A percentile compares a stretch with the other conserved stretches of the same genome.
Evolutionary conservation across 2,329 filamentous ascomycete species (phyloP).

Genomic region (Aspergillus flavus): DNA sequence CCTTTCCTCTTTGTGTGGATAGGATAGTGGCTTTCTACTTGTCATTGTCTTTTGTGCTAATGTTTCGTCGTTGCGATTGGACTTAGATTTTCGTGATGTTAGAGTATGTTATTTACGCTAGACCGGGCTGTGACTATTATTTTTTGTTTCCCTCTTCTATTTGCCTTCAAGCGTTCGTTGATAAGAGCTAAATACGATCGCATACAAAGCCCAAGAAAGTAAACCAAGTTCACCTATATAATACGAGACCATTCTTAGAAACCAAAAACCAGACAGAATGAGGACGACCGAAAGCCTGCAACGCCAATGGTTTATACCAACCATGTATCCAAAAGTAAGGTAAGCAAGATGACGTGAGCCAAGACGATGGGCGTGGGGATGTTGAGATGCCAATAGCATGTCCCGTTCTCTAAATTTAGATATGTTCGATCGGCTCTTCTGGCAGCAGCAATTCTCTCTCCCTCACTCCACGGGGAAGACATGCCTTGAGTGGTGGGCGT

Average conservation of each 20-base stretch:
- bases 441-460: slow-evolving; percentile 65
- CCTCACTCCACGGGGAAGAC: slow-evolving; percentile 57
- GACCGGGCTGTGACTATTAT: neutral
- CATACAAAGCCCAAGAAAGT: neutral
- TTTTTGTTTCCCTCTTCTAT: too few relatives aligned
- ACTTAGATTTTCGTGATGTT: neutral
- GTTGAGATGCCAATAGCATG: neutral
- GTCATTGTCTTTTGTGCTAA: neutral
- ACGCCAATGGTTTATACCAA: neutral
- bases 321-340: neutral
- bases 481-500: slow-evolving; percentile 74
- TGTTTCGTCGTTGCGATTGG: neutral
- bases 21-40: neutral
- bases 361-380: neutral
- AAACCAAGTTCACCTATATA: neutral
- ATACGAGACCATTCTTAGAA: neutral
- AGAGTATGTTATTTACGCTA: neutral
- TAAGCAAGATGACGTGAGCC: neutral
- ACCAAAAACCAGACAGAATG: neutral
- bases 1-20: too few relatives aligned
- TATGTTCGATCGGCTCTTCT: slow-evolving; percentile 82
- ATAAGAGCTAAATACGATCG: neutral
- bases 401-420: slow-evolving; percentile 26
- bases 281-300: neutral
- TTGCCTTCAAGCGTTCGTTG: neutral